These are phyloP conservation scores for Cytospora mali DNA, from an alignment of 2,329 filamentous ascomycete genomes.

Conservation along the genomic window DNA sequence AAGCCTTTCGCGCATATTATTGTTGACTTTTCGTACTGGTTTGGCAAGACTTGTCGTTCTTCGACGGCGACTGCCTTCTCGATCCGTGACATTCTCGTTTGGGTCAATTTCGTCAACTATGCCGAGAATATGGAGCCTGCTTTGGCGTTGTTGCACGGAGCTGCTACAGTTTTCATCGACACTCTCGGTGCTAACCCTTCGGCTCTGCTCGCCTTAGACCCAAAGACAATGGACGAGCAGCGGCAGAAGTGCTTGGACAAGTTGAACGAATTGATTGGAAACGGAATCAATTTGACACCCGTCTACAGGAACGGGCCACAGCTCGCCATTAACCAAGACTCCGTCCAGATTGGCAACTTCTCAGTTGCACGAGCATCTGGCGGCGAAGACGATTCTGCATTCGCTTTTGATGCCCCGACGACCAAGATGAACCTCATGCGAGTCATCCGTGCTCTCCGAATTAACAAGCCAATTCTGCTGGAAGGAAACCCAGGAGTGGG, in stretches of 20 bases:
- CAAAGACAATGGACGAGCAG: constrained; percentile 70
- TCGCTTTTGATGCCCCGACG: constrained; percentile 86
- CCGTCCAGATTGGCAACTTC: constrained; percentile 75
- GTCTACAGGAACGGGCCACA: constrained; percentile 68
- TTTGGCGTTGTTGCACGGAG: constrained; percentile 72
- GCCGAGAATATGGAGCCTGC: constrained; percentile 51
- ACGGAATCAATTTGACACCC: constrained; percentile 60
- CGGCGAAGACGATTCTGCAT: constrained; percentile 58
- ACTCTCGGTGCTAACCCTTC: constrained; percentile 94
- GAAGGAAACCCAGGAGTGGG: constrained; percentile 98
- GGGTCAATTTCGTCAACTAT: constrained; percentile 89
- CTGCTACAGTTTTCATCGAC: constrained; percentile 93
- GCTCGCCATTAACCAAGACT: constrained; percentile 55
- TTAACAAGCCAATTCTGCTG: constrained; percentile 87
- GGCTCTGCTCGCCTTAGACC: constrained; percentile 74
- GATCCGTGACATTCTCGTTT: constrained; percentile 87
- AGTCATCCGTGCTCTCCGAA: constrained; percentile 83
- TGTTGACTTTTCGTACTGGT: constrained; percentile 90
- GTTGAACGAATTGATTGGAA: constrained; percentile 67
- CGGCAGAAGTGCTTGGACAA: constrained; percentile 72
- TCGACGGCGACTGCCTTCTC: constrained; percentile 78
- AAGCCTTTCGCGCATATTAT: constrained; percentile 67
- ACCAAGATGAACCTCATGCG: constrained; percentile 89
- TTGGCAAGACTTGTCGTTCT: constrained; percentile 78
- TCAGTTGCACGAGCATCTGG: constrained; percentile 57